Evolutionary conservation across 192 early-diverging fungal species (phyloP), one percentile per base, ranked within the genome.

Genomic region (Jimgerdemannia flammicorona): DNA sequence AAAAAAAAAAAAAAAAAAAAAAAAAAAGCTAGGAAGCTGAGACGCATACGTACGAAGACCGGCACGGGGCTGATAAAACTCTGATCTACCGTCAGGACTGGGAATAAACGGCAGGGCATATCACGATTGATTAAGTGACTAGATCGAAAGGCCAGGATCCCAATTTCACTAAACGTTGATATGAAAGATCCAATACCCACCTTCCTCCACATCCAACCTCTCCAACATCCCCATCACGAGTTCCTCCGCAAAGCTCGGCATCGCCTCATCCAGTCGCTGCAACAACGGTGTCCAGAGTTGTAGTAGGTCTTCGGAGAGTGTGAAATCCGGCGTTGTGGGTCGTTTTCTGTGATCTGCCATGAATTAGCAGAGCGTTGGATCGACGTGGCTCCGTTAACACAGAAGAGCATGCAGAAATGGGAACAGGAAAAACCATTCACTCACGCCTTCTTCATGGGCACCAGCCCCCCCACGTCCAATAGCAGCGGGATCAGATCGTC

Each of bases 381-480:
- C 29, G 29, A 29, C 29, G 29, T 29, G 1, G 29, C 29, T 29
- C 29, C 29, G 29, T 29, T 29, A 29, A 29, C 29, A 29, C 29
- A 29, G 29, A 29, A 29, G 29, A 29, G 29, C 29, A 29, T 29
- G 29, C 29, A 29, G 29, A 59, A 59, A 59, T 10, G 49, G 49
- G 49, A 14, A 59, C 6, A 59, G 8, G 8, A 14, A 44, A n/a
- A 14, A 42, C 43, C 74, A 77, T 66, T 73, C 29, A 29, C 80
- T 80, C 84, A 81, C 78, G 82, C 84, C 81, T 89, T 89, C 19
- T 85, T 82, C 20, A 76, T 79, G 54, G 91, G 89, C 1, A 91
- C 82, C 72, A 92, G 72, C 43, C 86, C 80, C 64, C 91, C 89
- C 2, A 80, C 68, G 70, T 87, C 86, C 3, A 92, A 67, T 64